A percentile compares a stretch with the other conserved stretches of the same genome.
Conservation (phyloP, 1,284 basidiomycete genomes). For the Austropuccinia psidii region DNA sequence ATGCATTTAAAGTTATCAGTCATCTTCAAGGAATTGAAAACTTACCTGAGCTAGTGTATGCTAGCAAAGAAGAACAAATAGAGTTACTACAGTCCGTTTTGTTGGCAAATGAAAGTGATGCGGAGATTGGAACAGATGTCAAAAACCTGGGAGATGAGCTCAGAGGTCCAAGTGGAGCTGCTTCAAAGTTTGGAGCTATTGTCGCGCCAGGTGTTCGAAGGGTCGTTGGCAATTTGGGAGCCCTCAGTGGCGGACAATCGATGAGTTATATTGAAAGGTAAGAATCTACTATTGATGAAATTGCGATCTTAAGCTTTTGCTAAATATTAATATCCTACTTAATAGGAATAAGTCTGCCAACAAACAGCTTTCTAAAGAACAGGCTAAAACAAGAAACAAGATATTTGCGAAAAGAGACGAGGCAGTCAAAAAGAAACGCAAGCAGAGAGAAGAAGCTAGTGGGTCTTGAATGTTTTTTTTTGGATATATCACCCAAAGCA, state of each 20-base stretch:
- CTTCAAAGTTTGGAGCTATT: slow-evolving; percentile 23
- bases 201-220: slow-evolving; percentile 44
- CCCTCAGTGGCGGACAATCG: slow-evolving; percentile 47
- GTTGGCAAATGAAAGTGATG: slow-evolving; percentile 81
- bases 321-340: slow-evolving; percentile 13
- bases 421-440: slow-evolving; percentile 25
- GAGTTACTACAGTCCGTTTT: slow-evolving; percentile 87
- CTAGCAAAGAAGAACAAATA: slow-evolving; percentile 83
- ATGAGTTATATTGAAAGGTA: slow-evolving; percentile 46
- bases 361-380: slow-evolving; percentile 44
- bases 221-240: slow-evolving; percentile 46
- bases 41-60: slow-evolving; percentile 83
- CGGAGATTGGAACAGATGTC: slow-evolving; percentile 70
- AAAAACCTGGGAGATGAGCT: slow-evolving; percentile 53
- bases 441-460: slow-evolving; percentile 30
- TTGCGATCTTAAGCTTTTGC: background rate
- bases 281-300: background rate
- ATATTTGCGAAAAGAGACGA: slow-evolving; percentile 37
- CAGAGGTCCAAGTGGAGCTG: slow-evolving; percentile 2
- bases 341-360: slow-evolving; percentile 47
- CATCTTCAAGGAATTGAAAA: slow-evolving; percentile 85
- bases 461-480: background rate
- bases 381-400: slow-evolving; percentile 25
- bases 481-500: background rate
- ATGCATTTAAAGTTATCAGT: slow-evolving; percentile 98